Evolutionary conservation across 257 asterid species (phyloP), one percentile per base, ranked within the genome.

Genomic region (Przewalskia tangutica): DNA sequence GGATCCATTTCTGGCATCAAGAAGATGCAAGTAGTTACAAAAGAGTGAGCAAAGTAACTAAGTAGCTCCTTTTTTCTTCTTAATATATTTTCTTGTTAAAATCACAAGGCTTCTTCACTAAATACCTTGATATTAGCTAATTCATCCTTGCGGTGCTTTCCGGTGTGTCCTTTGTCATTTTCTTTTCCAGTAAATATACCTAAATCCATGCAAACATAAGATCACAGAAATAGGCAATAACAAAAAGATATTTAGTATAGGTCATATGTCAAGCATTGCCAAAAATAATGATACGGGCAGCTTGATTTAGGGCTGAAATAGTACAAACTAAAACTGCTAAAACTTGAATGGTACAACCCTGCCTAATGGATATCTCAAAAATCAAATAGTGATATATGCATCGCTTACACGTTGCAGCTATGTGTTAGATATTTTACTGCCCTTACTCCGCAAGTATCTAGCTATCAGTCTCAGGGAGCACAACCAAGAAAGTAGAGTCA

Each of bases 181-280:
- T 83, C 83, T 80, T 85, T 87, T 84, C 83, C 89, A 70, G 79
- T 18, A 86, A 88, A 89, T 83, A 89, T 75, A 54, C 97, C 99
- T 90, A 83, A 66, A 86, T 70, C 81, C 59, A 48, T 59, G 38
- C 38, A 81, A 64, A 85, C 54, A 59, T 36, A 75, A 81, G 11
- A 46, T 40, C 53, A 40, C 71, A 27, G 68, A 85, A 58, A 84
- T 18, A 34, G 70, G 44, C 40, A 13, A 48, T 73, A 23, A 78
- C 8, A 40, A 32, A 71, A 71, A 44, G 48, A 42, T 5, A 67
- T 38, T 55, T 0, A 55, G 51, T 14, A 34, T 50, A 32, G 6
- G 73, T 53, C 66, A 63, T 38, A 83, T 27, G 20, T 11, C 48
- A 77, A 13, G 17, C 27, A 71, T 71, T 68, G 40, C 40, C 38